These are phyloP conservation scores for Orbilia oligospora DNA, from an alignment of 2,329 filamentous ascomycete genomes.

Conservation along the genomic window DNA sequence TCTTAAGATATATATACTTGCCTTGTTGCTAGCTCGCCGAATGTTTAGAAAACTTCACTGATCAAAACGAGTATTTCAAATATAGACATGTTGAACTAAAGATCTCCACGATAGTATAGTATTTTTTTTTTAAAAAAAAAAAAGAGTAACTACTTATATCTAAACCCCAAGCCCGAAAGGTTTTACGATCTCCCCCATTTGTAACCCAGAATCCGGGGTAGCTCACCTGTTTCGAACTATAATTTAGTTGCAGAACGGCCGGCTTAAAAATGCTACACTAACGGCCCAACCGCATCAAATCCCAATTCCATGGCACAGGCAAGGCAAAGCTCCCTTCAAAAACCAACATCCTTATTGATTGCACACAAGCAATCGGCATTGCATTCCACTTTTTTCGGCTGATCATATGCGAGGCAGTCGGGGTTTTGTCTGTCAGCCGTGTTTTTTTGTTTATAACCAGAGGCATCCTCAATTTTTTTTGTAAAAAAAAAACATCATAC, in stretches of 20 bases:
- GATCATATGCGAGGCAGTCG: conserved; percentile 19
- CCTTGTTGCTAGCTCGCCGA: too few species aligned
- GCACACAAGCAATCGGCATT: conserved; percentile 12
- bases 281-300: conserved; percentile 8
- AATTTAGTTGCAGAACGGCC: conserved; percentile 1
- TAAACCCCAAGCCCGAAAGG: too few species aligned
- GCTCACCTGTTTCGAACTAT: not conserved
- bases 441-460: not conserved
- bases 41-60: too few species aligned
- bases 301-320: conserved; percentile 11
- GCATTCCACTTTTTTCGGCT: conserved; percentile 22
- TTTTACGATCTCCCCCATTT: too few species aligned
- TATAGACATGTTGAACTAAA: too few species aligned
- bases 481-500: not conserved
- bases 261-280: conserved; percentile 25
- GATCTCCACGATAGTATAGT: too few species aligned
- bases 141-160: too few species aligned
- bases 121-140: too few species aligned
- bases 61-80: too few species aligned
- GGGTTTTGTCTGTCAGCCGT: not conserved
- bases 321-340: not conserved
- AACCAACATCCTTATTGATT: conserved; percentile 14
- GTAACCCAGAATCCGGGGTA: conserved; percentile 24
- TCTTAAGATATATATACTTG: too few species aligned
- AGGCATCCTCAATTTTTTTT: conserved; percentile 3